phyloP scores from a whole-genome alignment of 768 basidiomycete species.

The Hemileccinum impolitum region DNA sequence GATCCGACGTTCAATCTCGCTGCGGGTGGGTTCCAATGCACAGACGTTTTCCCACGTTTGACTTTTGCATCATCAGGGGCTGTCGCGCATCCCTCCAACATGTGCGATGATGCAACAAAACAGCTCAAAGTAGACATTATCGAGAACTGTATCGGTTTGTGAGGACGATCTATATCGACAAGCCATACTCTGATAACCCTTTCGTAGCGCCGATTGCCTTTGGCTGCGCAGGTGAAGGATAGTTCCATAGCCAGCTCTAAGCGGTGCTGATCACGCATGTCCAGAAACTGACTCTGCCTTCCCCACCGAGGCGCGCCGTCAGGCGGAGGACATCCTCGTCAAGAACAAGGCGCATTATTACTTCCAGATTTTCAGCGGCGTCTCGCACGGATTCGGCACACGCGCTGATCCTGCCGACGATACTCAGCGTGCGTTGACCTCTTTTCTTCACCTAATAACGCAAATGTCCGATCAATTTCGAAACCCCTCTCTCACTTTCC shows the following conservation, averaged over 20 bases:
- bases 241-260: not conserved
- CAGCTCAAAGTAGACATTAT: constrained; percentile 47
- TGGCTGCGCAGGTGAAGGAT: constrained; percentile 48
- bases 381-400: constrained; percentile 37
- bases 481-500: no score
- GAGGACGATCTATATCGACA: not conserved
- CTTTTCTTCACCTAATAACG: not conserved
- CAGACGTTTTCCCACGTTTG: not conserved
- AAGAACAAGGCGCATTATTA: constrained; percentile 51
- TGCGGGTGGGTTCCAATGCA: constrained; percentile 36
- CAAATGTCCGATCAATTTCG: not conserved
- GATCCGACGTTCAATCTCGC: constrained; percentile 38
- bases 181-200: not conserved
- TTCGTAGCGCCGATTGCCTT: constrained; percentile 50
- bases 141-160: constrained; percentile 44
- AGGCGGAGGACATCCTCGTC: constrained; percentile 54
- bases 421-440: constrained; percentile 16
- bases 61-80: constrained; percentile 36
- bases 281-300: constrained; percentile 56
- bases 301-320: constrained; percentile 47
- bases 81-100: constrained; percentile 50
- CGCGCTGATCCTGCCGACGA: constrained; percentile 29
- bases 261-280: not conserved
- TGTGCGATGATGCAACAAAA: constrained; percentile 9
- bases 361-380: constrained; percentile 52